A percentile compares a stretch with the other conserved stretches of the same genome.
Evolutionary conservation across 2,329 filamentous ascomycete species (phyloP).

Genomic region (Apiospora rasikravindrae): DNA sequence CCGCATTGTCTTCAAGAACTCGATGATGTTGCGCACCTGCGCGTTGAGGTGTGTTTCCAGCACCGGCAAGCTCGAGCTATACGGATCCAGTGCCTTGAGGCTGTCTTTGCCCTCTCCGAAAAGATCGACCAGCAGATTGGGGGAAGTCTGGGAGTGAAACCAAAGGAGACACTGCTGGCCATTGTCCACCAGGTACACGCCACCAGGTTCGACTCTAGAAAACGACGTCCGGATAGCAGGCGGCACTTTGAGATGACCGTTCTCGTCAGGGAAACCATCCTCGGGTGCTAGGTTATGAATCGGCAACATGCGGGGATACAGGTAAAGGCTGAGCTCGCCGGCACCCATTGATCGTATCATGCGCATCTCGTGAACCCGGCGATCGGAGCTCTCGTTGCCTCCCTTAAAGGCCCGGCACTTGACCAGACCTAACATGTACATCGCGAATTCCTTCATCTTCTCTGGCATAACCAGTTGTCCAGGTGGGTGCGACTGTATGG

Average conservation of each 20-base stretch:
- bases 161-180: slow-evolving; percentile 91
- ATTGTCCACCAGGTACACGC: slow-evolving; percentile 94
- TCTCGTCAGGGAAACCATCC: slow-evolving; percentile 89
- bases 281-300: slow-evolving; percentile 86
- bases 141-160: slow-evolving; percentile 91
- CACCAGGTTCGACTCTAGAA: slow-evolving; percentile 86
- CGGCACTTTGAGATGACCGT: slow-evolving; percentile 86
- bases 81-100: slow-evolving; percentile 80
- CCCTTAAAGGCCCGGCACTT: slow-evolving; percentile 95
- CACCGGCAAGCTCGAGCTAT: slow-evolving; percentile 78
- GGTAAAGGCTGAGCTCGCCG: slow-evolving; percentile 84
- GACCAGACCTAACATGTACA: slow-evolving; percentile 90
- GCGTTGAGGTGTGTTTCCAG: slow-evolving; percentile 92
- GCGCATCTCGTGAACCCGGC: slow-evolving; percentile 88
- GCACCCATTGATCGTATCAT: slow-evolving; percentile 89
- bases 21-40: slow-evolving; percentile 90
- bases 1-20: slow-evolving; percentile 80
- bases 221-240: slow-evolving; percentile 82
- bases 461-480: slow-evolving; percentile 95
- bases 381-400: slow-evolving; percentile 87
- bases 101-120: slow-evolving; percentile 78
- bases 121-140: slow-evolving; percentile 87
- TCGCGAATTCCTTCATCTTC: slow-evolving; percentile 92
- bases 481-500: slow-evolving; percentile 79
- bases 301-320: slow-evolving; percentile 93